phyloP scores from a whole-genome alignment of 176 grass and related monocot species.

The Oryza meridionalis region DNA sequence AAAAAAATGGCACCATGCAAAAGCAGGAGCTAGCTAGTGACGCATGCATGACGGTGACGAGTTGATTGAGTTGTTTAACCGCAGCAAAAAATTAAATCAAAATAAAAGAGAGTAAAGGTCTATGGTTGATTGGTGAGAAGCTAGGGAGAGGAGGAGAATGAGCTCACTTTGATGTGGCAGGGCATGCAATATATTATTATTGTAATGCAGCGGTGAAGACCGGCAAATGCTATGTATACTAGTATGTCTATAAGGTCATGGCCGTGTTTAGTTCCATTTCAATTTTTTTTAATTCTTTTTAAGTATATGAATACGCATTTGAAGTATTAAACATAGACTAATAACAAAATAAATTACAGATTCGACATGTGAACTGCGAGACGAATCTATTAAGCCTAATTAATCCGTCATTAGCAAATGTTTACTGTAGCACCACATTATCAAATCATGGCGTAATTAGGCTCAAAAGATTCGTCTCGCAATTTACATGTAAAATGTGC shows the following conservation, averaged over 20 bases:
- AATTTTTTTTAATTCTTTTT: no score
- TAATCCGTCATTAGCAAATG: no score
- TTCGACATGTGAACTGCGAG: no score
- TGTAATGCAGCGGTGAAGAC: slow-evolving; percentile 40
- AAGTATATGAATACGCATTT: no score
- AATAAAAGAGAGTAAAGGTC: background rate
- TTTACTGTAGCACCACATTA: no score
- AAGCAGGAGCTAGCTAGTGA: slow-evolving; percentile 8
- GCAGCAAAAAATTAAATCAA: background rate
- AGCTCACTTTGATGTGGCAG: slow-evolving; percentile 16
- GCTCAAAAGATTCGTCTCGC: no score
- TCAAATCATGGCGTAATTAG: no score
- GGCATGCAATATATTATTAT: slow-evolving; percentile 32
- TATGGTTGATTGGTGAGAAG: slow-evolving; percentile 30
- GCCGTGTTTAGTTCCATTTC: no score
- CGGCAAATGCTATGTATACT: background rate
- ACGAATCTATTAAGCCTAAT: no score
- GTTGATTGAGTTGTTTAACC: slow-evolving; percentile 33
- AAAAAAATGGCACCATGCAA: background rate
- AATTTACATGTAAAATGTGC: no score
- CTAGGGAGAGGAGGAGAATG: slow-evolving; percentile 20
- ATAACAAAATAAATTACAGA: no score
- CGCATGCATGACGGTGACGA: slow-evolving; percentile 22
- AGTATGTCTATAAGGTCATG: background rate
- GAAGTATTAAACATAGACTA: no score